phyloP scores from a whole-genome alignment of 2,329 filamentous ascomycete species.

The Xenosphaeropsis pyriputrescens region DNA sequence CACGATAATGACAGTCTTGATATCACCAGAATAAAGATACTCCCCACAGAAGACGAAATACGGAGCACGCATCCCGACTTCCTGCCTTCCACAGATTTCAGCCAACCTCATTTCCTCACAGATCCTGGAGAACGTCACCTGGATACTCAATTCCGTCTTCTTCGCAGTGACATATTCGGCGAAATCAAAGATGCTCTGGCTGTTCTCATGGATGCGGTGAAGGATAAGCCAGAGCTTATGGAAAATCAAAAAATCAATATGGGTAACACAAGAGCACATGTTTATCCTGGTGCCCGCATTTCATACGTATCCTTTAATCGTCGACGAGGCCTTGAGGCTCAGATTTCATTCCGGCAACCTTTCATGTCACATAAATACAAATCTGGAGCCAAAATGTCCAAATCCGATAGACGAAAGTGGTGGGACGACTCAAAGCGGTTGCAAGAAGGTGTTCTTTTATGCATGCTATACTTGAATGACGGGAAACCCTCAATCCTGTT shows the following conservation, averaged over 20 bases:
- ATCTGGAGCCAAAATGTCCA: too few species aligned
- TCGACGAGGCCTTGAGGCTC: slow-evolving; percentile 26
- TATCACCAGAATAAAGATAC: slow-evolving; percentile 29
- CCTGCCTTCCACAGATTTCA: slow-evolving; percentile 24
- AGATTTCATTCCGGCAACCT: slow-evolving; percentile 30
- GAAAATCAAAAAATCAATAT: slow-evolving; percentile 15
- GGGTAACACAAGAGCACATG: slow-evolving; percentile 20
- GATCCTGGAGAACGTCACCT: slow-evolving; percentile 29
- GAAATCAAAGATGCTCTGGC: slow-evolving; percentile 32
- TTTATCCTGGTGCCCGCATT: slow-evolving; percentile 9
- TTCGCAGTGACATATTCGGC: slow-evolving; percentile 39
- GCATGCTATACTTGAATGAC: slow-evolving; percentile 16
- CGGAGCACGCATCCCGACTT: slow-evolving; percentile 25
- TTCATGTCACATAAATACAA: slow-evolving; percentile 9
- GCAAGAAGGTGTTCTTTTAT: slow-evolving; percentile 32
- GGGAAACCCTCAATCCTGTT: slow-evolving; percentile 7
- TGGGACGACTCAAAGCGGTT: slow-evolving; percentile 35
- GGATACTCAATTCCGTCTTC: slow-evolving; percentile 38
- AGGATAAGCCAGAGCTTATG: slow-evolving; percentile 23
- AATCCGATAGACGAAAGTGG: slow-evolving; percentile 25
- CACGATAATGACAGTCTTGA: slow-evolving; percentile 35
- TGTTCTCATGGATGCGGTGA: slow-evolving; percentile 18
- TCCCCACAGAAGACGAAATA: slow-evolving; percentile 34
- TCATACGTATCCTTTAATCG: slow-evolving; percentile 8
- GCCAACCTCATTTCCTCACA: slow-evolving; percentile 20